Evolutionary conservation across 768 basidiomycete genomes (phyloP).

Genomic region (Pleurotus tuoliensis): DNA sequence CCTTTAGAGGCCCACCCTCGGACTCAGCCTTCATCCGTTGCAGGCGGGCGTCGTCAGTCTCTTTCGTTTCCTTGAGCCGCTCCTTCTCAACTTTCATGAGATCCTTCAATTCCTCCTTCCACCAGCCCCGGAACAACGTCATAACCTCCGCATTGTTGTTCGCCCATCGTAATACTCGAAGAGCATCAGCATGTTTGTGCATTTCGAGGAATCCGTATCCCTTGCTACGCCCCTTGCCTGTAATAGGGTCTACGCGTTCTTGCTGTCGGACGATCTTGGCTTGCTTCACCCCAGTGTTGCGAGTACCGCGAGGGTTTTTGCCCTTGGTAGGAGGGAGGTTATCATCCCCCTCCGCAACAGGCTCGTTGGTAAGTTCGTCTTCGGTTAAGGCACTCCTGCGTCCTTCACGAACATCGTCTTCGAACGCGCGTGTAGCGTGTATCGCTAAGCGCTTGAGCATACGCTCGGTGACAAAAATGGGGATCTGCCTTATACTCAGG

Average conservation of each 20-base stretch:
- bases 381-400: conserved; percentile 54
- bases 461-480: conserved; percentile 85
- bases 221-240: conserved; percentile 82
- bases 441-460: conserved; percentile 84
- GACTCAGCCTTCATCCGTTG: conserved; percentile 59
- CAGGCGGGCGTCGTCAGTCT: conserved; percentile 39
- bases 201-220: conserved; percentile 97
- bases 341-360: conserved; percentile 22
- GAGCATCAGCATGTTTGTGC: conserved; percentile 81
- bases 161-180: conserved; percentile 89
- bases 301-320: conserved; percentile 25
- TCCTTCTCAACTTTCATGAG: conserved; percentile 51
- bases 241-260: conserved; percentile 86
- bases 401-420: conserved; percentile 68
- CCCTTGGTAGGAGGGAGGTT: conserved; percentile 15
- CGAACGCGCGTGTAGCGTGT: conserved; percentile 76
- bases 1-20: conserved; percentile 37
- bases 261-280: conserved; percentile 87
- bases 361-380: conserved; percentile 63
- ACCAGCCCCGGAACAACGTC: conserved; percentile 73
- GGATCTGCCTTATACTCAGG: conserved; percentile 90
- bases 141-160: conserved; percentile 80
- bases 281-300: conserved; percentile 64
- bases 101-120: conserved; percentile 72
- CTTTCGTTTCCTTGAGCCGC: conserved; percentile 36